Percentiles rank a stretch among this genome's conserved stretches.
Evolutionary conservation across 192 early-diverging fungal genomes (phyloP).

Genomic region (Mortierella hygrophila): DNA sequence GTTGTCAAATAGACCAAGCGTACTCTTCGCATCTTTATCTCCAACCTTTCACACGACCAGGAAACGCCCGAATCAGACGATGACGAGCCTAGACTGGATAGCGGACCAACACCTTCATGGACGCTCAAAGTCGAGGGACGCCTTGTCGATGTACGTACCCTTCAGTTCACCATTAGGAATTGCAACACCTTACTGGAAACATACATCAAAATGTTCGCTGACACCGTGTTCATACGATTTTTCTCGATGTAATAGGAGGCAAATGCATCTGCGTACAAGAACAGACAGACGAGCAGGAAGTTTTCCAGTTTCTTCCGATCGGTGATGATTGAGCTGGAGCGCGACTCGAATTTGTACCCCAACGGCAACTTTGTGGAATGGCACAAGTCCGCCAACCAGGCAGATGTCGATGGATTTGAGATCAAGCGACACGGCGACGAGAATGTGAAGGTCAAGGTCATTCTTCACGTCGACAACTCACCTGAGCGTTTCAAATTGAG

Average conservation of each 20-base stretch:
- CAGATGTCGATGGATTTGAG: constrained; percentile 90
- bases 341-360: constrained; percentile 80
- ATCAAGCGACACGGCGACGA: constrained; percentile 91
- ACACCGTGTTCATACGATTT: background rate
- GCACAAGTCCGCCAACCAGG: constrained; percentile 61
- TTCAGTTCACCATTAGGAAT: background rate
- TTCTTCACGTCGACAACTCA: constrained; percentile 82
- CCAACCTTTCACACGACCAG: constrained; percentile 90
- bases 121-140: constrained; percentile 92
- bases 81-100: constrained; percentile 60
- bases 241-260: constrained; percentile 15
- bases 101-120: constrained; percentile 82
- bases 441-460: constrained; percentile 85
- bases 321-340: constrained; percentile 87
- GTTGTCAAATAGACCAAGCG: constrained; percentile 68
- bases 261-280: constrained; percentile 66
- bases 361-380: constrained; percentile 88
- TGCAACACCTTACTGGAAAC: background rate
- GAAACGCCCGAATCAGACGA: constrained; percentile 60
- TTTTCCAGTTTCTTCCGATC: constrained; percentile 90
- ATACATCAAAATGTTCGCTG: background rate
- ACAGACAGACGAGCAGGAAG: constrained; percentile 74
- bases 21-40: constrained; percentile 91
- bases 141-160: constrained; percentile 77
- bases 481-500: constrained; percentile 88